Evolutionary conservation across 192 early-diverging fungal species (phyloP).

Genomic region (Geosiphon pyriformis): DNA sequence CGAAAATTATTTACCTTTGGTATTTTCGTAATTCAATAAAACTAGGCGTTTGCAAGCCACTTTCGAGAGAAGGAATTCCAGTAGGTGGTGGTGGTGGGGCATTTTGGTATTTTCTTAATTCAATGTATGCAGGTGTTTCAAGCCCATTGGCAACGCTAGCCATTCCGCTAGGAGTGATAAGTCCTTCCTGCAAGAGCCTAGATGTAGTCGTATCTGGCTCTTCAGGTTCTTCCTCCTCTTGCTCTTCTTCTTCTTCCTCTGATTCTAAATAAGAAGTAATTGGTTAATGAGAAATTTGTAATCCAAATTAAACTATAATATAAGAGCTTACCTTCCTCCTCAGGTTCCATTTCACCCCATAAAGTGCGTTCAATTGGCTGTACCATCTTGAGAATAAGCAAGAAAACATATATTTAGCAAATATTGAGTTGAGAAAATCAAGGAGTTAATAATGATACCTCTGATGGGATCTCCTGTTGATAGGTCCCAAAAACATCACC

Average conservation of each 20-base stretch:
- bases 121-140: slow-evolving; percentile 80
- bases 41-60: slow-evolving; percentile 76
- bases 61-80: slow-evolving; percentile 35
- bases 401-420: background rate
- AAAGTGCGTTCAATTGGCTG: slow-evolving; percentile 65
- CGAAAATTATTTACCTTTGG: slow-evolving; percentile 23
- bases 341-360: slow-evolving; percentile 88
- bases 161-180: slow-evolving; percentile 83
- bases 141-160: slow-evolving; percentile 66
- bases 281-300: slow-evolving; percentile 24
- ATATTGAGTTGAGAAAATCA: background rate
- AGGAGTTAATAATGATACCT: slow-evolving; percentile 33
- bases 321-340: slow-evolving; percentile 52
- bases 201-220: slow-evolving; percentile 47
- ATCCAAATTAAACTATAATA: slow-evolving; percentile 17
- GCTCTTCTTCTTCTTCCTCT: slow-evolving; percentile 68
- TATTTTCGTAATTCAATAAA: slow-evolving; percentile 87
- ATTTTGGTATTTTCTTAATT: slow-evolving; percentile 76
- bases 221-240: slow-evolving; percentile 56
- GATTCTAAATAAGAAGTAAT: slow-evolving; percentile 28
- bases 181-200: slow-evolving; percentile 52
- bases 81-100: background rate
- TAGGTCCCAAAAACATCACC: slow-evolving; percentile 89
- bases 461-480: slow-evolving; percentile 46
- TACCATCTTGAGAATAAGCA: slow-evolving; percentile 34